A percentile compares a stretch with the other conserved stretches of the same genome.
Evolutionary conservation across 495 filamentous ascomycete species (phyloP).

Genomic region (Clavariopsis aquatica): DNA sequence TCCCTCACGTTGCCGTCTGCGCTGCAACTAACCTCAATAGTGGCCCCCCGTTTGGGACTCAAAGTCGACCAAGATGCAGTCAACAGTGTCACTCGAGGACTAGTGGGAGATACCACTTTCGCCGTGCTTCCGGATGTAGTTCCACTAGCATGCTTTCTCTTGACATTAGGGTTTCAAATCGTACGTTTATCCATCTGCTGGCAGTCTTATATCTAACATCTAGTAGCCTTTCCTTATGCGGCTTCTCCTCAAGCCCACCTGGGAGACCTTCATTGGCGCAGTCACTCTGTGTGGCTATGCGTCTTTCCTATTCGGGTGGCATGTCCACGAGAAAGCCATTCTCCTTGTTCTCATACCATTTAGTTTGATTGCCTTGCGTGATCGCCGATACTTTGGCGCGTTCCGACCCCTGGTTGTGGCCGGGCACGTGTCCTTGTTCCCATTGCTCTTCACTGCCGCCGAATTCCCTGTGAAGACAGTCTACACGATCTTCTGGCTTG

Average conservation of each 20-base stretch:
- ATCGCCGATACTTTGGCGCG: conserved; percentile 86
- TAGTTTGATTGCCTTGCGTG: conserved; percentile 87
- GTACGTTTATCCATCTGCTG: conserved; percentile 47
- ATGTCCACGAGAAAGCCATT: conserved; percentile 97
- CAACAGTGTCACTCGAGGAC: conserved; percentile 84
- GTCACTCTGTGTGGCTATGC: conserved; percentile 95
- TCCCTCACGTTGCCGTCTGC: not conserved
- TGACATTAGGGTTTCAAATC: conserved; percentile 81
- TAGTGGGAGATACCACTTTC: conserved; percentile 94
- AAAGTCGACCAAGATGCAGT: conserved; percentile 70
- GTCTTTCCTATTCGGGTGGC: conserved; percentile 97
- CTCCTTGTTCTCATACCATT: conserved; percentile 94
- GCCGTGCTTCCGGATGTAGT: conserved; percentile 87
- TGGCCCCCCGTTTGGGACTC: conserved; percentile 78
- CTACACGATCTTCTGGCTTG: conserved; percentile 90
- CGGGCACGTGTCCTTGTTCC: conserved; percentile 93
- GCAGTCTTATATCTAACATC: conserved; percentile 29
- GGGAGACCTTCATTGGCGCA: conserved; percentile 84
- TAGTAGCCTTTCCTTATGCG: conserved; percentile 70
- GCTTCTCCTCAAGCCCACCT: conserved; percentile 77
- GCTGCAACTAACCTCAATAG: conserved; percentile 36
- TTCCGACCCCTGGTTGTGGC: conserved; percentile 91
- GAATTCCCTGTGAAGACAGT: conserved; percentile 92
- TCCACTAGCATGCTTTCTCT: conserved; percentile 72
- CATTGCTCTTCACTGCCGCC: conserved; percentile 83